These are phyloP conservation scores for Cetraspora pellucida DNA, from an alignment of 192 early-diverging fungal species.

Conservation along the genomic window DNA sequence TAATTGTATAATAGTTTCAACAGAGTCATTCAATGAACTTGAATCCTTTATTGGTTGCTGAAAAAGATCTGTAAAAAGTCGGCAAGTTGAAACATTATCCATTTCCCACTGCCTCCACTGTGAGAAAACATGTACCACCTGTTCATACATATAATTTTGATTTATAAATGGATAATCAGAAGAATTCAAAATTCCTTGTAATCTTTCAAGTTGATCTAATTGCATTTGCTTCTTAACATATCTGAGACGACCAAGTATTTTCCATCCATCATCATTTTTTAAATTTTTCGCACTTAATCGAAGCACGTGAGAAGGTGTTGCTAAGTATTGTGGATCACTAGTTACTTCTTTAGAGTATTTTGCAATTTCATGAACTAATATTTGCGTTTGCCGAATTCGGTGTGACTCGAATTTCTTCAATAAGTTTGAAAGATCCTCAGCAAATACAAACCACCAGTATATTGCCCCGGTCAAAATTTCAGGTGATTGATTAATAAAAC, in stretches of 20 bases:
- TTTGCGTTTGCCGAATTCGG: constrained; percentile 57
- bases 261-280: constrained; percentile 77
- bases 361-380: constrained; percentile 56
- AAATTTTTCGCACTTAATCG: constrained; percentile 61
- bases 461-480: constrained; percentile 73
- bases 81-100: constrained; percentile 46
- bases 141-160: constrained; percentile 46
- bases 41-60: constrained; percentile 33
- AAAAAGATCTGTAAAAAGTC: constrained; percentile 54
- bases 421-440: constrained; percentile 56
- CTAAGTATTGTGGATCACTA: constrained; percentile 70
- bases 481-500: constrained; percentile 68
- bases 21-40: constrained; percentile 6
- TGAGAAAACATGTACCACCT: constrained; percentile 50
- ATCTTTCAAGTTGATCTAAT: constrained; percentile 30
- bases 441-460: constrained; percentile 67
- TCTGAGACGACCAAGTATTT: constrained; percentile 65
- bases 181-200: constrained; percentile 48
- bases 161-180: constrained; percentile 41
- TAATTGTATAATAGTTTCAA: constrained; percentile 38
- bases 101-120: constrained; percentile 71
- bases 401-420: constrained; percentile 51
- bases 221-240: constrained; percentile 59
- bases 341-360: constrained; percentile 47
- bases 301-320: constrained; percentile 64